A percentile compares a stretch with the other conserved stretches of the same genome.
Conservation (phyloP, 495 filamentous ascomycete genomes). For the Neurospora sp. region DNA sequence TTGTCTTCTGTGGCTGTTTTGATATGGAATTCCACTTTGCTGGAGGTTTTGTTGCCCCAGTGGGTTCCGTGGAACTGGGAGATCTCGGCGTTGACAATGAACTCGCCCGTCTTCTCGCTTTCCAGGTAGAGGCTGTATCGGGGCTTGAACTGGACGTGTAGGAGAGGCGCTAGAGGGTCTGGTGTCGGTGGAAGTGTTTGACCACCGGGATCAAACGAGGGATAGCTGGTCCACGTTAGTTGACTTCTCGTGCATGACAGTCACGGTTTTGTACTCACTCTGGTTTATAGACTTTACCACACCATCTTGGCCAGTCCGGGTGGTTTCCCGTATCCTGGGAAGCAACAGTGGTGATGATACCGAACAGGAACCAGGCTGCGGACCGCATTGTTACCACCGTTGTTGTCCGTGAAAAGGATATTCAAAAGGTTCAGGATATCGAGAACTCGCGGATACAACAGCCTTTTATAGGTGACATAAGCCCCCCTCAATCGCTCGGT, state of each 20-base stretch:
- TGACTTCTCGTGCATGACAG: background rate
- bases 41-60: slow-evolving; percentile 24
- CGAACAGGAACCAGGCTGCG: background rate
- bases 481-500: background rate
- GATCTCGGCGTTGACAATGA: slow-evolving; percentile 49
- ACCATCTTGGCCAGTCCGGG: slow-evolving; percentile 43
- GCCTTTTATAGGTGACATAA: background rate
- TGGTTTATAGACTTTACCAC: slow-evolving; percentile 47
- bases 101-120: slow-evolving; percentile 41
- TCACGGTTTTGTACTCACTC: slow-evolving; percentile 19
- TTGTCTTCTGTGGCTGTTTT: slow-evolving; percentile 18
- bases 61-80: slow-evolving; percentile 40
- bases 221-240: slow-evolving; percentile 29
- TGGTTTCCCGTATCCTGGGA: slow-evolving; percentile 30
- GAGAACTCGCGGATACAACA: background rate
- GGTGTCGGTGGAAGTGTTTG: slow-evolving; percentile 36
- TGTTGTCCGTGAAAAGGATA: background rate
- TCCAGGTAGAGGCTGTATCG: slow-evolving; percentile 51
- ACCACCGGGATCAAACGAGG: slow-evolving; percentile 52
- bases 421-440: background rate
- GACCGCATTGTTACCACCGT: background rate
- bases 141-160: slow-evolving; percentile 49
- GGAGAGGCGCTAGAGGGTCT: slow-evolving; percentile 29
- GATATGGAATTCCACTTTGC: slow-evolving; percentile 28
- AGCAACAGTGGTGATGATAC: background rate